Conservation (phyloP, 495 filamentous ascomycete genomes). For the Lophiostoma macrostomum region DNA sequence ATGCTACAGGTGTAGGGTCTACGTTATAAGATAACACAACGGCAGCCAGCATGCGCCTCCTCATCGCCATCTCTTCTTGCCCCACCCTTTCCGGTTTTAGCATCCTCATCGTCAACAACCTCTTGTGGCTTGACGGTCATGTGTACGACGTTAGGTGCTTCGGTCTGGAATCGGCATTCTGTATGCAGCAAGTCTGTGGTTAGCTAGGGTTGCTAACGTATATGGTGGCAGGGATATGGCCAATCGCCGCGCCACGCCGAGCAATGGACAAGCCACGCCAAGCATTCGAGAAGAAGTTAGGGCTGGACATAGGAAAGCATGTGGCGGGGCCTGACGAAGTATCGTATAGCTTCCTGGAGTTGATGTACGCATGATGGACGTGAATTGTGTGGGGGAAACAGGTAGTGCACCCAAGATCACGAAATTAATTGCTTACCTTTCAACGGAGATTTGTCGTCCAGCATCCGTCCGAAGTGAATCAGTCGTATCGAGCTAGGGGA, state of each 20-base stretch:
- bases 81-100: conserved; percentile 67
- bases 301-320: too few species aligned
- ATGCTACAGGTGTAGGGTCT: too few species aligned
- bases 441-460: conserved; percentile 80
- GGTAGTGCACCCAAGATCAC: too few species aligned
- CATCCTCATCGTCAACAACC: conserved; percentile 83
- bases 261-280: conserved; percentile 18
- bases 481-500: conserved; percentile 81
- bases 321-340: too few species aligned
- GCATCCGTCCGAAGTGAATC: conserved; percentile 82
- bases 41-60: conserved; percentile 65
- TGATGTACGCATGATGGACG: too few species aligned
- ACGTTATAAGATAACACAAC: conserved; percentile 78
- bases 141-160: conserved; percentile 77
- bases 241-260: conserved; percentile 7
- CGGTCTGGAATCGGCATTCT: conserved; percentile 78
- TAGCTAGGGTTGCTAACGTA: neutral
- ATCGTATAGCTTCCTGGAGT: too few species aligned
- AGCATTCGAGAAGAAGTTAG: conserved; percentile 5
- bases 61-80: conserved; percentile 57
- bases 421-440: conserved; percentile 65
- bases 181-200: conserved; percentile 7
- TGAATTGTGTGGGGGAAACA: too few species aligned
- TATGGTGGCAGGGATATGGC: neutral
- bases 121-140: conserved; percentile 92